Percentiles rank a stretch among this genome's conserved stretches.
Evolutionary conservation across 352 stramenopile genomes (phyloP).

Genomic region (Phytopythium delawarense): DNA sequence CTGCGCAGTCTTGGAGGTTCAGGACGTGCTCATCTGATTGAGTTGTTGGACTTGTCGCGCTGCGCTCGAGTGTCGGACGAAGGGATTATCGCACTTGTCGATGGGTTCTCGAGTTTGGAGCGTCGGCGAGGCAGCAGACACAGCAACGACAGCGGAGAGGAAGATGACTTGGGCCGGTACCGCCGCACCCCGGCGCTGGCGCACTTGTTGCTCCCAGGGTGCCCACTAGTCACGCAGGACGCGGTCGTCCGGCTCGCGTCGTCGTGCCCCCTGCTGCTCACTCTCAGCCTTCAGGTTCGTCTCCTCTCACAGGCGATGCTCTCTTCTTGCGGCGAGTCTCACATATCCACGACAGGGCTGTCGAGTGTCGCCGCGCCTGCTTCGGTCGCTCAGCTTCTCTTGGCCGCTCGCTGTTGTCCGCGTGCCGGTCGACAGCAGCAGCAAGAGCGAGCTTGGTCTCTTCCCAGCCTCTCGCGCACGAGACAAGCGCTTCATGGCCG

Average conservation of each 20-base stretch:
- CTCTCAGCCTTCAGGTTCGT: slow-evolving; percentile 47
- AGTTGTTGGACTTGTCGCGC: slow-evolving; percentile 55
- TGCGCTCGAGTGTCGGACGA: slow-evolving; percentile 51
- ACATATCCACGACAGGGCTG: slow-evolving; percentile 29
- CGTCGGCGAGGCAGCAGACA: background rate
- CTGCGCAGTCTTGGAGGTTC: slow-evolving; percentile 36
- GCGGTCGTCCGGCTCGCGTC: slow-evolving; percentile 53
- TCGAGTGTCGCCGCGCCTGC: slow-evolving; percentile 47
- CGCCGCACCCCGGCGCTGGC: slow-evolving; percentile 26
- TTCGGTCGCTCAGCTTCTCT: slow-evolving; percentile 59
- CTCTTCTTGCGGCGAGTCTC: background rate
- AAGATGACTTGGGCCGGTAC: slow-evolving; percentile 2
- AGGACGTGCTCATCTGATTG: slow-evolving; percentile 47
- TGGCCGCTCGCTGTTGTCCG: slow-evolving; percentile 59
- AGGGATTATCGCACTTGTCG: slow-evolving; percentile 43
- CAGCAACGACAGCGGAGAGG: background rate
- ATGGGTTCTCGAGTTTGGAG: slow-evolving; percentile 30
- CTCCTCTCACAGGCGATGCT: no score
- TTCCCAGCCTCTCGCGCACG: slow-evolving; percentile 68
- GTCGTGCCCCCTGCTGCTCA: slow-evolving; percentile 61
- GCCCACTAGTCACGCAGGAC: slow-evolving; percentile 59
- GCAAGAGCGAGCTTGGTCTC: slow-evolving; percentile 40
- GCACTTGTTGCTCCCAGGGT: slow-evolving; percentile 59
- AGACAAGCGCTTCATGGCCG: slow-evolving; percentile 57
- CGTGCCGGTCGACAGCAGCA: slow-evolving; percentile 19